Base-by-base conservation (phyloP, 306 rosid genomes). In the Alnus glutinosa region DNA sequence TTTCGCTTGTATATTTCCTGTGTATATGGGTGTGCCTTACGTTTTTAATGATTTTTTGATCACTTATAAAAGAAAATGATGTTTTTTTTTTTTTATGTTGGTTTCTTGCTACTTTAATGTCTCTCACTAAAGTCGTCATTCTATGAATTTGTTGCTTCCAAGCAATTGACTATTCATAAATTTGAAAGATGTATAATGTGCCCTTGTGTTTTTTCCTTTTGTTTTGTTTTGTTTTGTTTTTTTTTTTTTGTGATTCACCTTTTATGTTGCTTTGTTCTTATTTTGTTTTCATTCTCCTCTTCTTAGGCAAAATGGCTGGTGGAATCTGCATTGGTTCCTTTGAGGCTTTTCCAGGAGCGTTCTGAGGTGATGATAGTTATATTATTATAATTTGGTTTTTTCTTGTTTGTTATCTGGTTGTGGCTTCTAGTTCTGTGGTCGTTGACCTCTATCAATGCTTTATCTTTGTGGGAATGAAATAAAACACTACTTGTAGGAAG, bases 261-360 rank as follows among this genome's bases (percentile, higher is more conserved):
- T 55, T 11, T 74, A 23, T 70, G 52, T 34, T 75, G 12, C 39
- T 44, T 15, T 28, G 47, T 55, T 78, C 37, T 39, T 59, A 4
- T 55, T 74, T 57, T 71, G 55, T 54, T 18, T 44, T 75, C 11
- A 42, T 48, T 64, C 79, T 66, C 13, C 14, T 74, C 48, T 68
- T 76, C 80, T 9, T 75, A 95, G 98, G 98, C 98, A 59, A 90
- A 91, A 88, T 95, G 98, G 98, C 87, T 95, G 83, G 98, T 90
- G 80, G 98, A 95, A 73, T 92, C 90, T 77, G 83, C 80, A 57
- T 71, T 95, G 79, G 98, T 95, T 82, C 95, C 98, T 19, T 78
- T 92, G 84, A 89, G 97, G 85, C 89, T 95, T 74, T 89, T 95
- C 55, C 98, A 95, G 68, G 98, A 95, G 85, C 98, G 98, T 44